Conservation (phyloP, 176 grass and related monocot species). For the Metroxylon sagu region DNA sequence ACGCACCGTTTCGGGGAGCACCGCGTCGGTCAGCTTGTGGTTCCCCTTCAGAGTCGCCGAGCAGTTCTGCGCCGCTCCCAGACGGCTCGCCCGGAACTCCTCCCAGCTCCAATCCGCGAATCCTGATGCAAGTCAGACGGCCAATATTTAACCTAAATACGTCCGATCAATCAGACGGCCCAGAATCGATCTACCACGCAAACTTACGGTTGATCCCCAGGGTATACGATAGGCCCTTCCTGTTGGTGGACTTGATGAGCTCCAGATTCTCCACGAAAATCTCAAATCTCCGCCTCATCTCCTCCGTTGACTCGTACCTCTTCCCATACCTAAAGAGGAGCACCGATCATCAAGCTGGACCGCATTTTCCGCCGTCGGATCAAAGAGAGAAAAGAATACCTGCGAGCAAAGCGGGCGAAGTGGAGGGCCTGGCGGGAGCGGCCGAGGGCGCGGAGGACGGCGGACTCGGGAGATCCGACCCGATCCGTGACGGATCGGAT, state of each 20-base stretch:
- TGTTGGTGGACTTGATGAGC: constrained; percentile 63
- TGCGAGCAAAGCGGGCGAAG: too few species aligned
- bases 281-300: constrained; percentile 30
- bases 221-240: constrained; percentile 59
- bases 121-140: constrained; percentile 14
- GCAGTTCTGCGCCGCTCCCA: constrained; percentile 88
- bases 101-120: constrained; percentile 97
- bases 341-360: too few species aligned
- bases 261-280: constrained; percentile 82
- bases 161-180: too few species aligned
- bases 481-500: too few species aligned
- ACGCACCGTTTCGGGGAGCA: constrained; percentile 64
- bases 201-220: constrained; percentile 78
- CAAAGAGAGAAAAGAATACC: too few species aligned
- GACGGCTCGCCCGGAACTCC: constrained; percentile 62
- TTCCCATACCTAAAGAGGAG: too few species aligned
- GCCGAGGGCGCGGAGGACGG: too few species aligned
- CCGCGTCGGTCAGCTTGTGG: constrained; percentile 49
- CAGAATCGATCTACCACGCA: too few species aligned
- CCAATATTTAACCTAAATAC: neutral
- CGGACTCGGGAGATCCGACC: too few species aligned
- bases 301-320: too few species aligned
- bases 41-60: constrained; percentile 79
- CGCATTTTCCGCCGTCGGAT: too few species aligned
- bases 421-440: too few species aligned